Conservation (phyloP, 139 green algal species). For the Chlamydomonas schloesseri region DNA sequence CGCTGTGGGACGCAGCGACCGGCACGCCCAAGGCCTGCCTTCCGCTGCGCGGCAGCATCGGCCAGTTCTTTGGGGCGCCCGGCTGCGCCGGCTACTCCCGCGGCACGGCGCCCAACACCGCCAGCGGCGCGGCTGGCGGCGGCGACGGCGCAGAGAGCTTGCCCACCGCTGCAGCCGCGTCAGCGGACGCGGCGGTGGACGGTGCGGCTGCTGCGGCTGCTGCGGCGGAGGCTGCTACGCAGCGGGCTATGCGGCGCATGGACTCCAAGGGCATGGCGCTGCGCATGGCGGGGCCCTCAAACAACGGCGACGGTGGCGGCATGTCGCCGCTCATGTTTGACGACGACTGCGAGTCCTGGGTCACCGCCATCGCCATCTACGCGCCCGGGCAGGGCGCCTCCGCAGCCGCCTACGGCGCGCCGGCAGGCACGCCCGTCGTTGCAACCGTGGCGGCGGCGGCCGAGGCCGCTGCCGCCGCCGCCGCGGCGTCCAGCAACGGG, state of each 20-base stretch:
- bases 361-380: constrained; percentile 7
- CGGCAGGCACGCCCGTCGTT: neutral
- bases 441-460: neutral
- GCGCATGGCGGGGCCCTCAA: neutral
- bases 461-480: neutral
- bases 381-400: neutral
- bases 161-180: neutral
- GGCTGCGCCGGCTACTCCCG: too few species aligned
- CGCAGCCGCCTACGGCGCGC: constrained; percentile 6
- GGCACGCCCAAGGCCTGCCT: neutral
- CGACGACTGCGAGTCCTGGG: neutral
- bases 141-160: neutral
- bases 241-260: too few species aligned
- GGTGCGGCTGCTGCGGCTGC: too few species aligned
- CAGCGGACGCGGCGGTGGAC: neutral
- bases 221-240: neutral
- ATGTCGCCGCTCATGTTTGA: too few species aligned
- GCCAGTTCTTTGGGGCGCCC: too few species aligned
- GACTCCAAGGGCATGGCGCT: neutral
- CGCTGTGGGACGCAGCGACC: constrained; percentile 37
- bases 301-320: too few species aligned
- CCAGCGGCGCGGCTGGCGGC: too few species aligned
- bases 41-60: neutral
- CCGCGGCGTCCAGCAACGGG: neutral
- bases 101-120: neutral